Conservation (phyloP, 176 grass and related monocot species). For the Saccharum spontaneum region DNA sequence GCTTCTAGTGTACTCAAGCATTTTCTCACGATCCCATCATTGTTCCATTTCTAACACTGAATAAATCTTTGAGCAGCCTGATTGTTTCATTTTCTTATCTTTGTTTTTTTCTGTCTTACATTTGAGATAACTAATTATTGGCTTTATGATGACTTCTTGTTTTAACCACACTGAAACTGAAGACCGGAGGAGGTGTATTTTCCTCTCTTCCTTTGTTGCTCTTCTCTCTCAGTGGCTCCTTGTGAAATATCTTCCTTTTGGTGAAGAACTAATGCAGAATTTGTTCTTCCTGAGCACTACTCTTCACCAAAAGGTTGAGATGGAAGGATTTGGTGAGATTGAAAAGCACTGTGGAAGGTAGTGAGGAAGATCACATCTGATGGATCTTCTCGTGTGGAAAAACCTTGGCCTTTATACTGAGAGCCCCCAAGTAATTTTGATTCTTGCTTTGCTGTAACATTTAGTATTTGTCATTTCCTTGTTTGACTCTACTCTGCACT, state of each 20-base stretch:
- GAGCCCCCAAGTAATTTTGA: not conserved
- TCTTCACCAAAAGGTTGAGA: slow-evolving; percentile 22
- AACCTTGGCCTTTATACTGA: slow-evolving; percentile 37
- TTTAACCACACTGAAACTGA: slow-evolving; percentile 43
- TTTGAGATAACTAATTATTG: not conserved
- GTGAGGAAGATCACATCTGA: not conserved
- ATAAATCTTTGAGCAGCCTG: not conserved
- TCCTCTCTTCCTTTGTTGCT: not conserved
- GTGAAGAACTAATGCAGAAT: not conserved
- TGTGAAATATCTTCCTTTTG: slow-evolving; percentile 24
- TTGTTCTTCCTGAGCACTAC: not conserved
- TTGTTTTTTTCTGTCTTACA: not conserved
- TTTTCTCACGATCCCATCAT: not conserved
- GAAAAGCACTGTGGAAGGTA: not conserved
- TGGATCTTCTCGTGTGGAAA: slow-evolving; percentile 40
- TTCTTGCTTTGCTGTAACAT: not conserved
- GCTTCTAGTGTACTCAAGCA: not conserved
- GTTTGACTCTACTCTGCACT: not conserved
- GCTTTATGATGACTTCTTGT: slow-evolving; percentile 37
- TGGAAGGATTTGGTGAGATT: slow-evolving; percentile 7
- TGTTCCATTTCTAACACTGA: not conserved
- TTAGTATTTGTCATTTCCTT: not conserved
- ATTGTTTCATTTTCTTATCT: not conserved
- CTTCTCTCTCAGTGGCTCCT: not conserved
- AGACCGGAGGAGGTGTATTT: not conserved